Base-by-base conservation (phyloP, 1,284 basidiomycete genomes). In the Naganishia sp. region DNA sequence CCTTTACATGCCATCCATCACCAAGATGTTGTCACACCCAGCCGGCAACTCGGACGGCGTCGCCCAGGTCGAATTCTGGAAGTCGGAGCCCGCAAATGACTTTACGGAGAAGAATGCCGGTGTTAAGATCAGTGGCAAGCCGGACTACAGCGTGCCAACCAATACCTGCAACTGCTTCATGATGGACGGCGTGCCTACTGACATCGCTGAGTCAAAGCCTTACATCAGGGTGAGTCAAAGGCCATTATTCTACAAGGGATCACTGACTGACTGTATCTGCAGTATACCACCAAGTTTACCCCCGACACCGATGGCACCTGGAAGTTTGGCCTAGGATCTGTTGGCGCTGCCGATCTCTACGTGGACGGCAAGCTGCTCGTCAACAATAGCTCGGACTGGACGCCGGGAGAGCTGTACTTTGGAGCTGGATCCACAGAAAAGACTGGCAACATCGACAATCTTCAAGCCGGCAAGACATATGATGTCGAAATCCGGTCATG, bases 331-430 rank as follows among this genome's bases (percentile, higher is more conserved):
- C 49, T 71, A 28, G 65, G 54, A 15, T 69, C 68, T 11, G 44
- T 61, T 9, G 65, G 64, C 18, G 42, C 49, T 39, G 53, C 68
- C 25, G 63, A 67, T 33, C 48, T 70, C 16, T 90, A 81, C 78
- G 77, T 90, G n/a, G 77, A 89, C 69, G 85, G 82, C 16, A 75
- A 85, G 72, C 74, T 88, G 65, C 79, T 83, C 3, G 84, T 89
- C 61, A 87, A 90, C 74, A 88, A 89, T 72, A 87, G 86, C 84
- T 86, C 85, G 16, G 83, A 83, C 67, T 63, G 65, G 48, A 46
- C 60, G 7, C 59, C 67, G 31, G 71, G 73, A 31, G 61, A 61
- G 15, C 59, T 67, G 7, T 75, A 70, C 67, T 75, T 73, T 55
- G 70, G 68, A 36, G 86, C 87, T 75, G 84, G 84, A 5, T 85